These are phyloP conservation scores for Betula pendula DNA, from an alignment of 306 rosid genomes.

Conservation along the genomic window DNA sequence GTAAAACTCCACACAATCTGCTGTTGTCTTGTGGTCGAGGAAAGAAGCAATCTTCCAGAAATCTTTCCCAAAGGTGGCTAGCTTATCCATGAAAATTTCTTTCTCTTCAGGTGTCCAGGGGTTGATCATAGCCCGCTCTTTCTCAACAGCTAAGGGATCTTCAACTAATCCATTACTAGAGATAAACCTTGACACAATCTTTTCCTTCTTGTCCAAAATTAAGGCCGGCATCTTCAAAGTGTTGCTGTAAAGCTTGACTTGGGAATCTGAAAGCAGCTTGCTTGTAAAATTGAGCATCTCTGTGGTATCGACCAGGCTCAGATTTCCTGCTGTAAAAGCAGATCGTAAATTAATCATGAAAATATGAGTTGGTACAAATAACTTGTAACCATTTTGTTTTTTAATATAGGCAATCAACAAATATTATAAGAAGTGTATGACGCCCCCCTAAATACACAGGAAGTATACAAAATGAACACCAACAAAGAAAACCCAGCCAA, in stretches of 20 bases:
- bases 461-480: no score
- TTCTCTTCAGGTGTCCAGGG: constrained; percentile 84
- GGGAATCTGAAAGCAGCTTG: constrained; percentile 72
- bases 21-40: constrained; percentile 86
- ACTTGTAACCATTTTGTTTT: no score
- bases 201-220: constrained; percentile 77
- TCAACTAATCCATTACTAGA: constrained; percentile 83
- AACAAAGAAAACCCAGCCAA: no score
- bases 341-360: neutral
- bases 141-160: constrained; percentile 87
- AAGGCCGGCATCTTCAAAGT: constrained; percentile 86
- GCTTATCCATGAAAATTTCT: constrained; percentile 66
- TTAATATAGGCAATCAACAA: no score
- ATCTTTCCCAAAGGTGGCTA: constrained; percentile 69
- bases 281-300: constrained; percentile 55
- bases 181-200: constrained; percentile 55
- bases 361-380: neutral
- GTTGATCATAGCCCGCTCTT: constrained; percentile 73
- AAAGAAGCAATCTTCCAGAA: constrained; percentile 78
- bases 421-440: no score
- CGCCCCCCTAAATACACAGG: no score
- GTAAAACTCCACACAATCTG: constrained; percentile 93
- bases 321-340: constrained; percentile 52
- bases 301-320: constrained; percentile 55
- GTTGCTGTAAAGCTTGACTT: constrained; percentile 49